Base-by-base conservation (phyloP, 495 filamentous ascomycete species). In the Penicillium egyptiacum region DNA sequence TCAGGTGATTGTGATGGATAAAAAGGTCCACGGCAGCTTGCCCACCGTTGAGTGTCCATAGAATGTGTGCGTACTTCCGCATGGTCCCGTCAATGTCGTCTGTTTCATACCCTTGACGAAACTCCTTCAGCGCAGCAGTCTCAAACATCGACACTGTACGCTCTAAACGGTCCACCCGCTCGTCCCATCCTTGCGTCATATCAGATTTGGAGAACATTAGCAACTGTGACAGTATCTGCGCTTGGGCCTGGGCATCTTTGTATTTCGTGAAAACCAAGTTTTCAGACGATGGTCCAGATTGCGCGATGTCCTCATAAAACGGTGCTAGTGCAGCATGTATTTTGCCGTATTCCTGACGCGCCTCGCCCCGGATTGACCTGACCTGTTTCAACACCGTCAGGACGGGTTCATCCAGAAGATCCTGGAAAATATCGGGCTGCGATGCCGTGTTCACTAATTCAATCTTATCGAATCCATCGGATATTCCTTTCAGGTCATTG, bases 91-190 rank as follows among this genome's bases (percentile, higher is more conserved):
- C 88, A 50, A 95, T 84, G 72, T 99, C 93, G 67, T 86, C 87
- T n/a, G 84, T 84, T 68, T 95, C 90, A 58, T 92, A 91, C 5
- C 89, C 95, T 59, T 88, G 88, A 68, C 96, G 89, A 64, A 98
- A 98, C 70, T 98, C 93, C 50, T 88, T 82, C 50, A 96, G 72
- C 8, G 93, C 92, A 4, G 92, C 90, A 53, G 86, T 92, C 71
- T 98, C 92, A 63, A 99, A 98, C 61, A 93, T 88, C 25, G 81
- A 81, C 42, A 88, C 79, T 77, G 94, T 90, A n/a, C 74, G 75
- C 19, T 84, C 79, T 26, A 99, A 72, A 60, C 86, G 86, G 52
- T 85, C 83, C 56, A 87, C 79, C 19, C 94, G 75, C 58, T 85
- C 76, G 53, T 75, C 68, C 82, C 87, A 94, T 6, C 89, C 92